phyloP scores from a whole-genome alignment of 2,329 filamentous ascomycete species.

The Didymella sp. region DNA sequence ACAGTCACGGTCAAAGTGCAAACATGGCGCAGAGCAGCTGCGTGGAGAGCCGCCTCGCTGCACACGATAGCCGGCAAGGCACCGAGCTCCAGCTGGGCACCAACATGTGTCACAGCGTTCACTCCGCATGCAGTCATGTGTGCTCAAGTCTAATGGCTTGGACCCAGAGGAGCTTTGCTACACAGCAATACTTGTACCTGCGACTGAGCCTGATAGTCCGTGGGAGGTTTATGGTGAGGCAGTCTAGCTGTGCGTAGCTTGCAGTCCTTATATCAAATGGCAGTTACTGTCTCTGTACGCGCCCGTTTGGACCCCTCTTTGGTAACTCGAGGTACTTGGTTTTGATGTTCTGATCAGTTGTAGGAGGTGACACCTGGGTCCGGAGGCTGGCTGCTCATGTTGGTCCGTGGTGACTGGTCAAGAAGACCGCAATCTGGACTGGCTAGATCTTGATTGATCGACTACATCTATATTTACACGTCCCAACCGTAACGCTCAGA shows the following conservation, averaged over 20 bases:
- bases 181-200: neutral
- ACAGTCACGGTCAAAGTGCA: neutral
- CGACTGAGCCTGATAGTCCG: neutral
- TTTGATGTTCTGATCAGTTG: neutral
- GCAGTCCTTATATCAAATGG: no score
- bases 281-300: neutral
- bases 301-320: neutral
- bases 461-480: conserved; percentile 52
- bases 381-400: neutral
- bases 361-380: neutral
- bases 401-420: neutral
- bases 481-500: conserved; percentile 30
- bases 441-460: conserved; percentile 43
- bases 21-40: neutral
- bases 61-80: conserved; percentile 9
- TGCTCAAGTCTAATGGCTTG: neutral
- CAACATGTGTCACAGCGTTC: conserved; percentile 8
- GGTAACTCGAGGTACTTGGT: no score
- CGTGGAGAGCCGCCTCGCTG: neutral
- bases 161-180: neutral
- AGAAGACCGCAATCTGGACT: conserved; percentile 16
- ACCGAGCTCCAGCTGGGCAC: conserved; percentile 4
- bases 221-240: neutral
- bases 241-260: neutral
- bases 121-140: conserved; percentile 13